phyloP scores from a whole-genome alignment of 2,329 filamentous ascomycete species.

The Xylariales sp. region DNA sequence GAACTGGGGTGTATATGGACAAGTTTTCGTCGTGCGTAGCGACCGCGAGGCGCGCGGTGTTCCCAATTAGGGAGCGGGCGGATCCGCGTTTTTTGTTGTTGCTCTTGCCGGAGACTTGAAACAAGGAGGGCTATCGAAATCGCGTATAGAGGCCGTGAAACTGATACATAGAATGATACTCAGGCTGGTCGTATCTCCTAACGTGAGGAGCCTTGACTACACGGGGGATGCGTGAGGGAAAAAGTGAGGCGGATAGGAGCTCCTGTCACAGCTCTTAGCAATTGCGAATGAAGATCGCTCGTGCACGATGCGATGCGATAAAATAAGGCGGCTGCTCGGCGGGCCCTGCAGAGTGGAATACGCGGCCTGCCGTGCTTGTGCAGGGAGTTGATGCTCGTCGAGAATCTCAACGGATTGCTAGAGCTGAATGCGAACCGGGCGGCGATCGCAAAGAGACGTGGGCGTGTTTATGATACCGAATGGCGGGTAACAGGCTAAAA shows the following conservation, averaged over 20 bases:
- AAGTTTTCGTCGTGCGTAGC: too few relatives aligned
- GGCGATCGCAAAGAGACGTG: slow-evolving; percentile 9
- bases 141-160: background rate
- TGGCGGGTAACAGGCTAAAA: slow-evolving; percentile 13
- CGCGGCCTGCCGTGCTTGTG: background rate
- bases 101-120: too few relatives aligned
- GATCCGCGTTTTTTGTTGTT: too few relatives aligned
- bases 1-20: background rate
- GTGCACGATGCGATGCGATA: background rate
- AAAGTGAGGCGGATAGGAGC: too few relatives aligned
- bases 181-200: too few relatives aligned
- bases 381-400: background rate
- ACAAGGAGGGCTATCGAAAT: background rate
- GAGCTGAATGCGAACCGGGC: background rate
- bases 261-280: too few relatives aligned
- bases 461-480: slow-evolving; percentile 7
- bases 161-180: background rate
- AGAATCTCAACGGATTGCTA: background rate
- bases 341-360: background rate
- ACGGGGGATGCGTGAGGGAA: too few relatives aligned
- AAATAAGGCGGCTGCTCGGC: slow-evolving; percentile 1
- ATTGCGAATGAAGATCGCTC: background rate
- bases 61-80: too few relatives aligned
- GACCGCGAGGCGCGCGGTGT: too few relatives aligned
- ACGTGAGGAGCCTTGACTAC: too few relatives aligned